Percentiles rank a stretch among this genome's conserved stretches.
Conservation (phyloP, 2,329 filamentous ascomycete genomes). For the Ilyonectria destructans region DNA sequence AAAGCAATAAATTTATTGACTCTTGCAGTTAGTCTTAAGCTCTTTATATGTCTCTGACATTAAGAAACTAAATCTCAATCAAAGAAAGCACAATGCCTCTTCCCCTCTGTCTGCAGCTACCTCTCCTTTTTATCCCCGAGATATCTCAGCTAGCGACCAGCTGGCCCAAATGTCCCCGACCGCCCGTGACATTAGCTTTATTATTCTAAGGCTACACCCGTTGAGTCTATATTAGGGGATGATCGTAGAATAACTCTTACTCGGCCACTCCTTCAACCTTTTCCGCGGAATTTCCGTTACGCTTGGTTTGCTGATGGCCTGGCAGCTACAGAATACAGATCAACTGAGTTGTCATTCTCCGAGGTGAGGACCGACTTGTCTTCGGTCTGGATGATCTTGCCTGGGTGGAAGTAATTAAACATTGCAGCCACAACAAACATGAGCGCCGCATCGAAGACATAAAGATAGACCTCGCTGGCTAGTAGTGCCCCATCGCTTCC, state of each 20-base stretch:
- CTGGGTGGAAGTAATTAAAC: conserved; percentile 20
- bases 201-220: background rate
- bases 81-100: too few species aligned
- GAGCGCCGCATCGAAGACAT: conserved; percentile 53
- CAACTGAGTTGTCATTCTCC: background rate
- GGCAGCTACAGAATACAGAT: background rate
- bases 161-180: too few species aligned
- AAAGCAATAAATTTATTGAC: too few species aligned
- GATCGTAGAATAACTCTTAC: background rate
- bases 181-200: background rate
- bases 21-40: too few species aligned
- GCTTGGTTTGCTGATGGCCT: background rate
- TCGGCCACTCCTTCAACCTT: background rate
- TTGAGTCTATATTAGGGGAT: background rate
- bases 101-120: too few species aligned
- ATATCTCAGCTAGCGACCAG: too few species aligned
- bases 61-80: too few species aligned
- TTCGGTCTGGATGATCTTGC: conserved; percentile 8
- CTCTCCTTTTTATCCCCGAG: too few species aligned
- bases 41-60: too few species aligned
- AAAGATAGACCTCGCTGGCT: conserved; percentile 51
- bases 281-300: background rate
- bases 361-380: background rate
- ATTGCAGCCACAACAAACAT: conserved; percentile 47
- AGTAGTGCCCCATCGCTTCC: conserved; percentile 51